phyloP scores from a whole-genome alignment of 495 filamentous ascomycete genomes.

The Penicillium cataractarum region DNA sequence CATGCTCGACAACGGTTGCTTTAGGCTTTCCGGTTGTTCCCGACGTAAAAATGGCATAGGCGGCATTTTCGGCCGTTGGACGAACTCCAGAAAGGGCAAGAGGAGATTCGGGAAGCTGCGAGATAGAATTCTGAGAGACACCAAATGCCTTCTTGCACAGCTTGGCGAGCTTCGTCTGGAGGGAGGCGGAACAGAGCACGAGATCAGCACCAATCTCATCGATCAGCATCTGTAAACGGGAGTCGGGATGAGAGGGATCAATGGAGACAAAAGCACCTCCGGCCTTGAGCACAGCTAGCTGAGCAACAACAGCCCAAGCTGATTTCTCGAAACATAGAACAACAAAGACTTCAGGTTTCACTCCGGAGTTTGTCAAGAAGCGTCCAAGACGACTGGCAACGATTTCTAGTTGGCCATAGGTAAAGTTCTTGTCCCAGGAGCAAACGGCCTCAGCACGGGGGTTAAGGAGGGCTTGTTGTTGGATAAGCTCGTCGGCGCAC shows the following conservation, averaged over 20 bases:
- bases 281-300: conserved; percentile 60
- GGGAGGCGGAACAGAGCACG: conserved; percentile 42
- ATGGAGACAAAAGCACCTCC: conserved; percentile 63
- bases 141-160: conserved; percentile 36
- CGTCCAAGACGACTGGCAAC: conserved; percentile 40
- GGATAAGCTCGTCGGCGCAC: conserved; percentile 55
- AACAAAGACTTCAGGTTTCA: conserved; percentile 49
- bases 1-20: conserved; percentile 50
- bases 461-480: conserved; percentile 34
- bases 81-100: conserved; percentile 18
- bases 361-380: conserved; percentile 44
- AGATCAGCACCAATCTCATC: conserved; percentile 46
- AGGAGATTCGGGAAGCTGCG: conserved; percentile 31
- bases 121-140: conserved; percentile 35
- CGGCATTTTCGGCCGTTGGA: conserved; percentile 35
- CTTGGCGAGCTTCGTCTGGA: conserved; percentile 35
- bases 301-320: conserved; percentile 54
- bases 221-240: conserved; percentile 57
- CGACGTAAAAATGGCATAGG: conserved; percentile 55
- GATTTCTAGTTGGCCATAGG: conserved; percentile 47
- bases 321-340: conserved; percentile 63
- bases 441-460: conserved; percentile 45
- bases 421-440: conserved; percentile 55
- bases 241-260: conserved; percentile 59
- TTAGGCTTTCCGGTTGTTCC: conserved; percentile 58